phyloP scores from a whole-genome alignment of 1,139 yeast genomes.

The Candida labiduridarum region DNA sequence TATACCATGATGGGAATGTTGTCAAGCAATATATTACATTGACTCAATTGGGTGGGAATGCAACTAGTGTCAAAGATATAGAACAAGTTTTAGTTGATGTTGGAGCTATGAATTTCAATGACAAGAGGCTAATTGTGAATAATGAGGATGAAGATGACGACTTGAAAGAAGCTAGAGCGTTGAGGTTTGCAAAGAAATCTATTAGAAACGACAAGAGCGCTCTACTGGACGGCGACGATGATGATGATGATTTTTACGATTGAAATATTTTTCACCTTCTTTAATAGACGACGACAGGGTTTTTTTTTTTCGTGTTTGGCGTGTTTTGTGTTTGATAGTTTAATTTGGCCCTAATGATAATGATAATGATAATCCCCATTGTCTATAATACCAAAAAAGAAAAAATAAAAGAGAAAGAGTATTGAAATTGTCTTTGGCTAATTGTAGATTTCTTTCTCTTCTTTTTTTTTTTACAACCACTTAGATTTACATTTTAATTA shows the following conservation, averaged over 20 bases:
- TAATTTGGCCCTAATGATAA: neutral
- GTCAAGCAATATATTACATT: conserved; percentile 79
- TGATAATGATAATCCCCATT: neutral
- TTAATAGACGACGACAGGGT: neutral
- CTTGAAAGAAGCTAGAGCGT: conserved; percentile 45
- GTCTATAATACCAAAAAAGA: neutral
- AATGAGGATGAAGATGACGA: conserved; percentile 59
- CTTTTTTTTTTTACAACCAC: conserved; percentile 2
- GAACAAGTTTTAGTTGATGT: conserved; percentile 68
- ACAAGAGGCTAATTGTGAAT: conserved; percentile 65
- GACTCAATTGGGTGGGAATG: conserved; percentile 81
- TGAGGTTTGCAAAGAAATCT: conserved; percentile 59
- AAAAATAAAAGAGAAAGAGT: neutral
- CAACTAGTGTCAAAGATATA: conserved; percentile 66
- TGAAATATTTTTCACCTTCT: conserved; percentile 13
- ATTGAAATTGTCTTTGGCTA: neutral
- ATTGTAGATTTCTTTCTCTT: neutral
- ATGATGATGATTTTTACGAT: conserved; percentile 50
- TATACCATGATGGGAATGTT: conserved; percentile 77
- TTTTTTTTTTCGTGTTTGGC: neutral
- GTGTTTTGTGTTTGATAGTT: neutral
- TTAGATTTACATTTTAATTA: neutral
- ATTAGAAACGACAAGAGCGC: conserved; percentile 34
- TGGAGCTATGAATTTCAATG: conserved; percentile 65
- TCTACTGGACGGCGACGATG: conserved; percentile 28